These are phyloP conservation scores for Chalciporus chontae DNA, from an alignment of 768 basidiomycete genomes.

Conservation along the genomic window DNA sequence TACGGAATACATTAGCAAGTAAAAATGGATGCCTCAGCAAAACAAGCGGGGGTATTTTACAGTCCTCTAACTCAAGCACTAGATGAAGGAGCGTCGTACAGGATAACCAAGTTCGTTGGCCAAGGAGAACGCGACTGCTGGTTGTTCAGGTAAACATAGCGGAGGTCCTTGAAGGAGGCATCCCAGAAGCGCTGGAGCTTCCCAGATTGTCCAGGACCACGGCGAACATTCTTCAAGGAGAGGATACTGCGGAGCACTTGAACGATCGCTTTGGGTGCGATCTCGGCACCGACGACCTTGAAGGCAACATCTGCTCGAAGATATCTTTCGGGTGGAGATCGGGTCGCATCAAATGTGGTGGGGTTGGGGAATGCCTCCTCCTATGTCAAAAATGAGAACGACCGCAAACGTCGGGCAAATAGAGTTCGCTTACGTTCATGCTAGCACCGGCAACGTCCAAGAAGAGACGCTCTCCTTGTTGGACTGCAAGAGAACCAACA, in stretches of 20 bases:
- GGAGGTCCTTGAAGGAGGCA: constrained; percentile 42
- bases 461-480: constrained; percentile 55
- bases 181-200: constrained; percentile 56
- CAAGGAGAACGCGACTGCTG: constrained; percentile 54
- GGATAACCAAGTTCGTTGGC: constrained; percentile 63
- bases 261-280: constrained; percentile 56
- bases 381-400: constrained; percentile 30
- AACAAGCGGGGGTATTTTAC: not conserved
- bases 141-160: constrained; percentile 53
- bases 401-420: not conserved
- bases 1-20: constrained; percentile 5
- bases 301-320: constrained; percentile 48
- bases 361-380: constrained; percentile 51
- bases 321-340: constrained; percentile 42
- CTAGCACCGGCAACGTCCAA: constrained; percentile 57
- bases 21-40: not conserved
- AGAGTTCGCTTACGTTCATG: constrained; percentile 45
- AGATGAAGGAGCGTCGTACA: constrained; percentile 31
- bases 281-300: constrained; percentile 47
- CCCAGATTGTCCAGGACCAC: constrained; percentile 70
- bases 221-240: constrained; percentile 52
- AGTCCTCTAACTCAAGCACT: constrained; percentile 13
- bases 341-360: constrained; percentile 38
- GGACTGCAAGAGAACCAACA: constrained; percentile 40
- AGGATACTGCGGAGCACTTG: constrained; percentile 66